Evolutionary conservation across 176 grass and related monocot genomes (phyloP).

Genomic region (Aegilops longissima): DNA sequence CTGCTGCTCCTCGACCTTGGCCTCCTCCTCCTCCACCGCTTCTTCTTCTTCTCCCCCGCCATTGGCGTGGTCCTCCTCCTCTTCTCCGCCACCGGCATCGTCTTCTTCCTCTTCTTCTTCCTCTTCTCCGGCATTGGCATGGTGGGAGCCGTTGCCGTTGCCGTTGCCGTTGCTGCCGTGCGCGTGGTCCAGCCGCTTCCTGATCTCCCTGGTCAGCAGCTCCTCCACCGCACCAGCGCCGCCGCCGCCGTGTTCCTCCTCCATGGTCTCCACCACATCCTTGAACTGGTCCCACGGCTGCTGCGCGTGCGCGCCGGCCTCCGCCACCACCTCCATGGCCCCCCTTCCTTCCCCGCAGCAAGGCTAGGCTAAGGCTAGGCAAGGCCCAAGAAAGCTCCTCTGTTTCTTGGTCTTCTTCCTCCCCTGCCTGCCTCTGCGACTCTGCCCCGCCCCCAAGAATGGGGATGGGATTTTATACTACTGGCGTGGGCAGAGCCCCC

Average conservation of each 20-base stretch:
- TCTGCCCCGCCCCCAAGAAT: neutral
- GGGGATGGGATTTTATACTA: neutral
- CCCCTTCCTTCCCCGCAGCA: neutral
- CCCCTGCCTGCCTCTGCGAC: neutral
- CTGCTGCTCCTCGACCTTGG: neutral
- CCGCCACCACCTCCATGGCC: conserved; percentile 50
- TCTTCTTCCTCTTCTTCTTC: neutral
- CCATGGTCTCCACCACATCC: conserved; percentile 38
- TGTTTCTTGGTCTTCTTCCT: neutral
- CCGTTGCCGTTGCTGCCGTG: neutral
- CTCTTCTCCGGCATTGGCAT: neutral
- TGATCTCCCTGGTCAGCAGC: conserved; percentile 38
- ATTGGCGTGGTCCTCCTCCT: neutral
- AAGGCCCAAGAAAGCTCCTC: neutral
- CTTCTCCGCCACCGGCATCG: neutral
- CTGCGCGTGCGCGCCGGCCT: neutral
- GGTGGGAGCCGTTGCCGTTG: neutral
- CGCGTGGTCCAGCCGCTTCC: neutral
- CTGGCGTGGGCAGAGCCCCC: neutral
- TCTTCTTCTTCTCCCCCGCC: neutral
- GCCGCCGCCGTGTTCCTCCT: conserved; percentile 28
- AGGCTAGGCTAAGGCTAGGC: neutral
- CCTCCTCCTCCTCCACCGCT: neutral
- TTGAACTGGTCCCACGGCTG: conserved; percentile 34
- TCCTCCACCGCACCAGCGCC: neutral